Percentiles rank a stretch among this genome's conserved stretches.
Conservation (phyloP, 2,329 filamentous ascomycete species). For the Pseudogymnoascus sp. region DNA sequence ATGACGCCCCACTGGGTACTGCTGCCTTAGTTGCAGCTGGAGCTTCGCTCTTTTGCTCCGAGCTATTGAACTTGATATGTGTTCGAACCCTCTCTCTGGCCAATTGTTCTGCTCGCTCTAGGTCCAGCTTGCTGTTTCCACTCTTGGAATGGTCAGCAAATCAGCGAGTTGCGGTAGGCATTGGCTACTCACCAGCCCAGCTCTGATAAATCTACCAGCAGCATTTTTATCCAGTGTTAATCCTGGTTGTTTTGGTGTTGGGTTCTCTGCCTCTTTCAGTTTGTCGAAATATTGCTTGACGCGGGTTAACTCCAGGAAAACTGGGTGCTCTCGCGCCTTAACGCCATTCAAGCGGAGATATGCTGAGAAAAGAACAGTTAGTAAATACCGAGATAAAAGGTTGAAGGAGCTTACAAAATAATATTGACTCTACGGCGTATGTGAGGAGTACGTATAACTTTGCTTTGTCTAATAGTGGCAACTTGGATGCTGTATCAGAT, state of each 20-base stretch:
- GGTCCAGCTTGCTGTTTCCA: conserved; percentile 41
- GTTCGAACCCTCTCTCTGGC: conserved; percentile 42
- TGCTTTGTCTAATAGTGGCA: conserved; percentile 88
- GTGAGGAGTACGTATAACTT: conserved; percentile 84
- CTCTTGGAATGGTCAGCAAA: conserved; percentile 21
- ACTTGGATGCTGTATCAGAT: conserved; percentile 59
- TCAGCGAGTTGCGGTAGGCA: background rate
- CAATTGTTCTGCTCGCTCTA: conserved; percentile 40
- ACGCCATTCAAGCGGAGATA: conserved; percentile 70
- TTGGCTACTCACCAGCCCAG: conserved; percentile 56
- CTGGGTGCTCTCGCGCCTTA: conserved; percentile 73
- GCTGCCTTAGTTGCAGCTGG: conserved; percentile 1
- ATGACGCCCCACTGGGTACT: background rate
- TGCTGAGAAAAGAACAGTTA: conserved; percentile 37
- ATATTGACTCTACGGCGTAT: conserved; percentile 81
- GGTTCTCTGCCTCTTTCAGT: conserved; percentile 67
- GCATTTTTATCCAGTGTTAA: conserved; percentile 64
- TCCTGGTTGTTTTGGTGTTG: conserved; percentile 44
- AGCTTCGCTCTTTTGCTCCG: conserved; percentile 23
- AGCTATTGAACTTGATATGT: conserved; percentile 35
- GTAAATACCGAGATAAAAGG: background rate
- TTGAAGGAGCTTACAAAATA: conserved; percentile 58
- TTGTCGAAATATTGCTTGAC: conserved; percentile 90
- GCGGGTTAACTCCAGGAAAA: conserved; percentile 77
- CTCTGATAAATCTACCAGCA: conserved; percentile 71